Conservation (phyloP, 1,139 yeast species). For the Suzukiozyma palmioleophila region DNA sequence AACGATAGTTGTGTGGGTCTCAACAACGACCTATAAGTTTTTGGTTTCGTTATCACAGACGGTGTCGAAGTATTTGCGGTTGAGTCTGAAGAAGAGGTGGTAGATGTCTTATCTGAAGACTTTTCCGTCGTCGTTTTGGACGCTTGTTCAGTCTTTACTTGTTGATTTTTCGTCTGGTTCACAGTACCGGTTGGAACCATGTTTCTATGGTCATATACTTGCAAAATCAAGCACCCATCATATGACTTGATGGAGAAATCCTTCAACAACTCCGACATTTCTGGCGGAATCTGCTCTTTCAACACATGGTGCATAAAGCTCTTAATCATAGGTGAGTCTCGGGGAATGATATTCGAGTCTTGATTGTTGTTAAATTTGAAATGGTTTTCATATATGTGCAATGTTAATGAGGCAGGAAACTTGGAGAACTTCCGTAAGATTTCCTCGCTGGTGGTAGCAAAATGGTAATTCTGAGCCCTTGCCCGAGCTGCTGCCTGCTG, state of each 20-base stretch:
- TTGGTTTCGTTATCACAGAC: constrained; percentile 39
- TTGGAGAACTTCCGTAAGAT: constrained; percentile 74
- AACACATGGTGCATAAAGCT: constrained; percentile 77
- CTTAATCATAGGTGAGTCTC: constrained; percentile 73
- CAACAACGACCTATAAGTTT: constrained; percentile 70
- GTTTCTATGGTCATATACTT: constrained; percentile 70
- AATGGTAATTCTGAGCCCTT: constrained; percentile 40
- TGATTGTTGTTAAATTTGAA: constrained; percentile 67
- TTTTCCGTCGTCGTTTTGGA: constrained; percentile 6
- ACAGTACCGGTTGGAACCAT: constrained; percentile 19
- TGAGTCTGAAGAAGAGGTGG: constrained; percentile 5
- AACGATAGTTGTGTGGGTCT: constrained; percentile 77
- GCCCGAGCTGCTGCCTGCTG: constrained; percentile 30
- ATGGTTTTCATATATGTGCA: constrained; percentile 88
- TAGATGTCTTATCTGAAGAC: constrained; percentile 5
- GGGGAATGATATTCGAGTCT: constrained; percentile 78
- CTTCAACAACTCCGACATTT: constrained; percentile 80
- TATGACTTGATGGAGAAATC: constrained; percentile 81
- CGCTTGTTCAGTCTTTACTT: not conserved
- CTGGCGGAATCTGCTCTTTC: constrained; percentile 80
- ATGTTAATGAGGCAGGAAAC: constrained; percentile 76
- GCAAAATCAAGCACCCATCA: constrained; percentile 85
- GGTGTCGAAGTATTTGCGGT: constrained; percentile 3
- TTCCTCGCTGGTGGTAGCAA: constrained; percentile 69
- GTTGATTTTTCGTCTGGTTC: constrained; percentile 4